Evolutionary conservation across 805 yeast genomes (phyloP).

Genomic region (Candida orba): DNA sequence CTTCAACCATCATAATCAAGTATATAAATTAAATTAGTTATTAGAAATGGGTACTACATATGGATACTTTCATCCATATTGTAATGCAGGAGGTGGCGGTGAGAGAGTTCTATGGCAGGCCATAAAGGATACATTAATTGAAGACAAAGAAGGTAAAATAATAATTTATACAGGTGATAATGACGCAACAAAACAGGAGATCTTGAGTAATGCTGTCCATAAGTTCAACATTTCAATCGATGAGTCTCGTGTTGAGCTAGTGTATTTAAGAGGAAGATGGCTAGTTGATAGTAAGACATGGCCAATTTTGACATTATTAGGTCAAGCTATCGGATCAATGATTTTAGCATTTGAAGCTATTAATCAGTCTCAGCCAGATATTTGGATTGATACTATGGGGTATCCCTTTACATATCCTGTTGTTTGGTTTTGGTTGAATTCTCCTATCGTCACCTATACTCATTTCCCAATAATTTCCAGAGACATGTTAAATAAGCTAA

Average conservation of each 20-base stretch:
- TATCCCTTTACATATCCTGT: conserved; percentile 80
- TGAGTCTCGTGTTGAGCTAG: conserved; percentile 47
- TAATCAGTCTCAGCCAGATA: conserved; percentile 61
- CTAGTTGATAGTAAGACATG: conserved; percentile 66
- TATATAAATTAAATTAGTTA: not conserved
- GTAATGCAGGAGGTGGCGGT: conserved; percentile 98
- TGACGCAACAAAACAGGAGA: conserved; percentile 40
- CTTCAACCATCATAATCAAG: too few relatives aligned
- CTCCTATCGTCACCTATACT: conserved; percentile 84
- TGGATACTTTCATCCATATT: conserved; percentile 94
- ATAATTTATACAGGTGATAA: conserved; percentile 68
- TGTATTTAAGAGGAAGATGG: conserved; percentile 48
- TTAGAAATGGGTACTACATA: conserved; percentile 29
- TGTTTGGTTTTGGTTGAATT: conserved; percentile 44
- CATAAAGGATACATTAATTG: conserved; percentile 56
- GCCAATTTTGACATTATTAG: conserved; percentile 74
- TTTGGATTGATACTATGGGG: conserved; percentile 94
- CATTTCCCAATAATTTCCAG: conserved; percentile 89
- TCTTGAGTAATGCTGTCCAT: conserved; percentile 42
- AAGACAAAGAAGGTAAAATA: conserved; percentile 43
- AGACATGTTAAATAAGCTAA: conserved; percentile 74
- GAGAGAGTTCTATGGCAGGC: conserved; percentile 97
- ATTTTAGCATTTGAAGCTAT: conserved; percentile 67
- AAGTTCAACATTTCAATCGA: conserved; percentile 54
- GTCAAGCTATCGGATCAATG: conserved; percentile 81